phyloP scores from a whole-genome alignment of 805 yeast species.

The Candida fluviatilis region DNA sequence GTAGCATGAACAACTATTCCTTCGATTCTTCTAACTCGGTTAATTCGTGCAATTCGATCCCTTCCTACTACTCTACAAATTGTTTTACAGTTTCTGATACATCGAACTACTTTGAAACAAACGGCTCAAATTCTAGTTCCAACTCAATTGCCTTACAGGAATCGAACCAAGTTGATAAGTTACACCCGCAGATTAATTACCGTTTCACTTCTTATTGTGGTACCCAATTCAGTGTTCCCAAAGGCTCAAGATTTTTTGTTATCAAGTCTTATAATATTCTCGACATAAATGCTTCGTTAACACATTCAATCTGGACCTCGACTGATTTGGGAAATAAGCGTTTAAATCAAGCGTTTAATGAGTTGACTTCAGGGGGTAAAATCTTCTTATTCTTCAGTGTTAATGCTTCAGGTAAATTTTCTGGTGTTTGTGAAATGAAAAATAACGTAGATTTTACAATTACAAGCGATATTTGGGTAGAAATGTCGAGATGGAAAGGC shows the following conservation, averaged over 20 bases:
- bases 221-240: conserved; percentile 14
- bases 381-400: conserved; percentile 55
- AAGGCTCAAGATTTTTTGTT: conserved; percentile 38
- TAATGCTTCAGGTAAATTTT: conserved; percentile 53
- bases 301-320: conserved; percentile 54
- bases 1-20: not conserved
- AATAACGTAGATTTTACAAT: conserved; percentile 29
- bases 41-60: not conserved
- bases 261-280: conserved; percentile 50
- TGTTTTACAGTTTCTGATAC: conserved; percentile 5
- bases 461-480: conserved; percentile 44
- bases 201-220: conserved; percentile 12
- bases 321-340: conserved; percentile 54
- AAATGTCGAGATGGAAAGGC: conserved; percentile 47
- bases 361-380: conserved; percentile 20
- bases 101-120: not conserved
- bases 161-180: not conserved
- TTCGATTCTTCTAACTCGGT: not conserved
- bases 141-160: not conserved
- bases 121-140: not conserved
- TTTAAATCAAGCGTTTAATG: conserved; percentile 40
- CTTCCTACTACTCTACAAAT: conserved; percentile 5
- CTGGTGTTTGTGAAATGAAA: conserved; percentile 56
- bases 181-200: conserved; percentile 1
- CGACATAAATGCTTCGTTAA: conserved; percentile 48